These are phyloP conservation scores for Logfia minima DNA, from an alignment of 129 eudicot genomes.

Conservation along the genomic window DNA sequence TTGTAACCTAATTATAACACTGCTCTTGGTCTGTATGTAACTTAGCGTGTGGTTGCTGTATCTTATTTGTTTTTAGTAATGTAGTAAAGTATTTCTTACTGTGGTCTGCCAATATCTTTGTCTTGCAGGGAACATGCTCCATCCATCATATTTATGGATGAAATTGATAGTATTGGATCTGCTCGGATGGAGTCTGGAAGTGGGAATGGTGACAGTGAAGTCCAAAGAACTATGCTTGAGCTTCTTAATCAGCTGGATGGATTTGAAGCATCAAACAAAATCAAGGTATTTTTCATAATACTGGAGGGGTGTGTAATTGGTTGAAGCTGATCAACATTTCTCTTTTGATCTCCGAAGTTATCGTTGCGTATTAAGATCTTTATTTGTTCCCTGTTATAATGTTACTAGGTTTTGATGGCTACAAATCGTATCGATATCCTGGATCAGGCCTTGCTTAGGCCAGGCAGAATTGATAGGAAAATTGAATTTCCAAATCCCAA, in stretches of 20 bases:
- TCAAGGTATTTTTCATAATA: constrained; percentile 24
- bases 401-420: constrained; percentile 44
- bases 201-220: constrained; percentile 52
- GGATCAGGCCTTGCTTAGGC: constrained; percentile 48
- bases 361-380: neutral
- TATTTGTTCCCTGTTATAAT: neutral
- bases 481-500: constrained; percentile 45
- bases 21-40: neutral
- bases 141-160: constrained; percentile 47
- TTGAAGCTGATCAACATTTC: neutral
- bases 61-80: neutral
- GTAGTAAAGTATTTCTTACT: neutral
- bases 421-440: constrained; percentile 41
- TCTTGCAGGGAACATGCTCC: constrained; percentile 47
- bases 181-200: constrained; percentile 43
- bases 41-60: neutral
- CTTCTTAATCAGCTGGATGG: constrained; percentile 51
- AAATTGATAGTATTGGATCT: constrained; percentile 47
- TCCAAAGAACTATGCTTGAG: constrained; percentile 48
- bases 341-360: neutral
- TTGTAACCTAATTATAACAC: neutral
- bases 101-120: neutral
- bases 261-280: constrained; percentile 48
- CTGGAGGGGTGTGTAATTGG: neutral
- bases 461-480: constrained; percentile 43